phyloP scores from a whole-genome alignment of 192 early-diverging fungal genomes.

The Podochytrium sp. region DNA sequence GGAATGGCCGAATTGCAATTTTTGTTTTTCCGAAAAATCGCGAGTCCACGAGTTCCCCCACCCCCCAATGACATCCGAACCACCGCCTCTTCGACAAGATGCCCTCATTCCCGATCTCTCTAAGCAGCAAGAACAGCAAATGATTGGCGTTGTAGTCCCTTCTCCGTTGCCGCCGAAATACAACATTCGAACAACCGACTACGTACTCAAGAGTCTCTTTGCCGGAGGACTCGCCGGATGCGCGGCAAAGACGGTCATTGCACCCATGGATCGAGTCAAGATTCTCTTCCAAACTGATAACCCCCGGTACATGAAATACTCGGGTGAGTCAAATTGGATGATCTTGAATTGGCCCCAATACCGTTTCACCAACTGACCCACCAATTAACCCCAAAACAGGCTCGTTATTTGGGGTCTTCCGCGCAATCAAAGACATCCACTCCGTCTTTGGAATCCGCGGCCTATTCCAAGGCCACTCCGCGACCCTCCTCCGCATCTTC shows the following conservation, averaged over 20 bases:
- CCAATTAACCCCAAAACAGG: slow-evolving; percentile 47
- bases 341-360: not conserved
- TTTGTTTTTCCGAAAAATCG: too few species aligned
- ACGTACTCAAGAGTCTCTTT: slow-evolving; percentile 51
- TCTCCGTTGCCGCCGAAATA: too few species aligned
- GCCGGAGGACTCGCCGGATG: slow-evolving; percentile 66
- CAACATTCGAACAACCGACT: slow-evolving; percentile 39
- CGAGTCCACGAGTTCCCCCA: too few species aligned
- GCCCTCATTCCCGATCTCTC: too few species aligned
- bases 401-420: slow-evolving; percentile 78
- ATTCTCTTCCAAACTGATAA: slow-evolving; percentile 62
- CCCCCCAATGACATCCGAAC: too few species aligned
- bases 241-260: slow-evolving; percentile 61
- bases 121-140: too few species aligned
- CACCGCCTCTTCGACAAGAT: too few species aligned
- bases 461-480: slow-evolving; percentile 94
- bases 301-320: slow-evolving; percentile 51
- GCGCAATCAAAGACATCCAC: slow-evolving; percentile 78
- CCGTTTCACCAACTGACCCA: not conserved
- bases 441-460: slow-evolving; percentile 71
- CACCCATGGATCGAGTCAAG: slow-evolving; percentile 61
- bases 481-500: slow-evolving; percentile 91
- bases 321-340: slow-evolving; percentile 36
- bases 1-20: too few species aligned
- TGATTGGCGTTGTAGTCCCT: too few species aligned